Evolutionary conservation across 2,329 filamentous ascomycete genomes (phyloP).

Genomic region (Aspergillus sp.): DNA sequence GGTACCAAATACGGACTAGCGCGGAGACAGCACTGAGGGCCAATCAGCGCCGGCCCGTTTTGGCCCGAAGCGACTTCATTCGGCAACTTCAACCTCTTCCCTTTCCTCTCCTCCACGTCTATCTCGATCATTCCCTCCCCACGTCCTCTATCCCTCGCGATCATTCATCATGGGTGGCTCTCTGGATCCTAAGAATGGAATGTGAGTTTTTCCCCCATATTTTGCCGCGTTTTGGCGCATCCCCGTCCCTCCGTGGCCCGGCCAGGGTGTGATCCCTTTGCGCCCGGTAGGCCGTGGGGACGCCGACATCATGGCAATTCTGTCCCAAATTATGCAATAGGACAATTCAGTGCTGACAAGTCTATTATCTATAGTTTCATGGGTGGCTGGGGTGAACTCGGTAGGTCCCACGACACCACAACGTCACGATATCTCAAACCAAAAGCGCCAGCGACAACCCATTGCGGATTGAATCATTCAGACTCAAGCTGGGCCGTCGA

Average conservation of each 20-base stretch:
- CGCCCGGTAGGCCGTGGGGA: too few relatives aligned
- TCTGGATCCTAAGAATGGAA: constrained; percentile 43
- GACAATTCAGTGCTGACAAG: constrained; percentile 20
- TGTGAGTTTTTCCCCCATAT: constrained; percentile 32
- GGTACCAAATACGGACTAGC: constrained; percentile 36
- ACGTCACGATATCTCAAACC: neutral
- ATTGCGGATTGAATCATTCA: too few relatives aligned
- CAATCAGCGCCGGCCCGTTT: constrained; percentile 30
- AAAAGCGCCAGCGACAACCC: neutral
- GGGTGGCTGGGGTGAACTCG: constrained; percentile 71
- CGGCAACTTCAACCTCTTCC: constrained; percentile 23
- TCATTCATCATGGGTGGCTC: constrained; percentile 36
- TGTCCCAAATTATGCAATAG: too few relatives aligned
- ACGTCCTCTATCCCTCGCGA: constrained; percentile 6
- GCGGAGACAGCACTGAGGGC: constrained; percentile 17
- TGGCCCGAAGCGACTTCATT: constrained; percentile 16
- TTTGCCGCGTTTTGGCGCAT: neutral
- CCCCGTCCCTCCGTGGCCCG: constrained; percentile 6
- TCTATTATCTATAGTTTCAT: constrained; percentile 57
- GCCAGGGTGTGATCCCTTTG: neutral
- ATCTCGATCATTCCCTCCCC: constrained; percentile 15
- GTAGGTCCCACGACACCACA: constrained; percentile 51
- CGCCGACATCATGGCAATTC: too few relatives aligned
- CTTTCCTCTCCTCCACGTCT: constrained; percentile 15
- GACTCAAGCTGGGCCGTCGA: too few relatives aligned